Evolutionary conservation across 495 filamentous ascomycete species (phyloP), one percentile per base, ranked within the genome.

Genomic region (Neurospora africana): DNA sequence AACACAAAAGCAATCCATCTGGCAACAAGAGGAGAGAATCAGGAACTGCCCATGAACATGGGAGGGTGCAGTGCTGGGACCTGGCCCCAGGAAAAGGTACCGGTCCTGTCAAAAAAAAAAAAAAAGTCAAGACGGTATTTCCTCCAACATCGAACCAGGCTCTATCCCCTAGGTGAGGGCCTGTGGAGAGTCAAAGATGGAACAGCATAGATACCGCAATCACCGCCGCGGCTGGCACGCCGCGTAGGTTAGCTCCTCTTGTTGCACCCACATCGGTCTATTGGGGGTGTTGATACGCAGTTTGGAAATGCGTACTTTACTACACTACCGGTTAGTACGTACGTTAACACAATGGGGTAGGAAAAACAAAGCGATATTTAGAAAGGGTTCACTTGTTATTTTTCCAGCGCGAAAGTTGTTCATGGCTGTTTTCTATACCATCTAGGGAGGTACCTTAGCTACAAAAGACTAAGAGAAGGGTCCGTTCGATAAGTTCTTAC

Each of bases 1-100:
- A 72, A 72, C 44, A 35, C 44, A 39, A 71, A 35, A 58, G 69
- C 8, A 35, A 71, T 30, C n/a, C 40, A 72, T 44, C 40, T 30
- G 47, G 71, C 65, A 39, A 72, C 37, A 72, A 67, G 58, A 72
- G 70, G 61, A 65, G 38, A 65, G 53, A 7, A 65, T 65, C 53
- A 65, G 15, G 53, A 65, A 30, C 2, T 65, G 7, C 15, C 27
- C 53, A 17, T 65, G 27, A 27, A 15, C 33, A 19, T 65, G 53
- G 53, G 43, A 67, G 43, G 41, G 38, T 47, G 43, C 33, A 37
- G 10, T 58, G 69, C 17, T 71, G 69, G 43, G 47, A 47, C 17
- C 43, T 47, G 37, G 61, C 41, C 23, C 9, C 53, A 35, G 27
- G 27, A 65, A 65, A 65, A 15, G 47, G 15, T 65, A 35, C 53